Base-by-base conservation (phyloP, 2,329 filamentous ascomycete species). In the Hymenoscyphus repandus region DNA sequence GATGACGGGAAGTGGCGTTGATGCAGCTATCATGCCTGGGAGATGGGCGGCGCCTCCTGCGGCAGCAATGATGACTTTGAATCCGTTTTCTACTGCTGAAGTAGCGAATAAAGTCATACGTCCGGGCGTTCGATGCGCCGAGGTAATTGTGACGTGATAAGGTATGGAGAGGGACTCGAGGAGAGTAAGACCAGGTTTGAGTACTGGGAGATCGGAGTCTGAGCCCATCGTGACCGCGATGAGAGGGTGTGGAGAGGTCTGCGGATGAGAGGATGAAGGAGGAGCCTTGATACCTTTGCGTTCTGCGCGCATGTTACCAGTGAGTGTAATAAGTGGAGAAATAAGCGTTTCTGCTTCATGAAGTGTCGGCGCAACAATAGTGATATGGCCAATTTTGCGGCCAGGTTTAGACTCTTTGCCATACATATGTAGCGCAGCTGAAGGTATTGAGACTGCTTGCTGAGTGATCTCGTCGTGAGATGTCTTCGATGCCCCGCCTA, bases 301-400 rank as follows among this genome's bases (percentile, higher is more conserved):
- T 51, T 78, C 77, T n/a, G 72, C 70, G 41, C 78, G 76, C 58
- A 87, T 80, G 11, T 67, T 63, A 60, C 87, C 79, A 20, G 82
- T 79, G 46, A 79, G 71, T 40, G 83, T 72, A 52, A 95, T 80
- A 18, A 96, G 77, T 2, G 83, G 83, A 46, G 86, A 80, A 34
- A 86, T 80, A 12, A 84, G 77, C 13, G 77, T 73, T 65, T 87
- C 80, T n/a, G 86, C 82, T 61, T 84, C 77, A 34, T 78, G 72
- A 64, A 91, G 82, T 0, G 80, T 82, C 11, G 79, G 74, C 1
- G 83, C 83, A 1, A 88, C 87, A 34, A 95, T 72, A 1, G 91
- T 97, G 59, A 99, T 82, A 68, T 99, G 93, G 10, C 92, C 92
- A 73, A 97, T 97, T 70, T 97, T 99, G 41, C 93, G 85, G 32